phyloP scores from a whole-genome alignment of 2,329 filamentous ascomycete genomes.

The Aureobasidium sp. region DNA sequence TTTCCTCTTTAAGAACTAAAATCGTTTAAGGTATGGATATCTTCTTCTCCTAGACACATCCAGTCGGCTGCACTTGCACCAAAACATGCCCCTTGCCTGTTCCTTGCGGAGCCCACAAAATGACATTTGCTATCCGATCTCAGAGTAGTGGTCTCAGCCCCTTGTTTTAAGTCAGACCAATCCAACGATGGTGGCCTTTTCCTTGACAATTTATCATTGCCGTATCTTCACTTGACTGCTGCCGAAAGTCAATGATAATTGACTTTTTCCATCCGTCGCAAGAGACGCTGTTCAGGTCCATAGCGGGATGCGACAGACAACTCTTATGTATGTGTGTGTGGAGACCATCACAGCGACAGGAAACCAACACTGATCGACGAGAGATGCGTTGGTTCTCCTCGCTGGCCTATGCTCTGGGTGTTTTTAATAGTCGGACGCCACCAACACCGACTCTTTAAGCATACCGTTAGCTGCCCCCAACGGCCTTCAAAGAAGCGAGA shows the following conservation, averaged over 20 bases:
- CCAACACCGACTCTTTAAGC: neutral
- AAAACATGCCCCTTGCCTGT: neutral
- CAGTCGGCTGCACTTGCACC: constrained; percentile 1
- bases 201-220: neutral
- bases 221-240: neutral
- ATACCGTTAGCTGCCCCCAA: neutral
- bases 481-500: constrained; percentile 5
- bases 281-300: neutral
- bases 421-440: constrained; percentile 2
- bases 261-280: neutral
- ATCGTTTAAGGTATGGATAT: neutral
- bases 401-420: neutral
- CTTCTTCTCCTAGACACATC: neutral
- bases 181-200: neutral
- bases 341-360: neutral
- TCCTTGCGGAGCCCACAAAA: neutral
- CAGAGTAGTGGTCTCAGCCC: neutral
- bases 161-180: neutral
- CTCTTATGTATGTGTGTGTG: neutral
- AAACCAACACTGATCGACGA: neutral
- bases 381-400: neutral
- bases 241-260: neutral
- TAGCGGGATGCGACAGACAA: neutral
- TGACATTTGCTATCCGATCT: neutral
- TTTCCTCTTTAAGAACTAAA: neutral